Percentiles rank a stretch among this genome's conserved stretches.
phyloP scores from a whole-genome alignment of 225 moss, liverwort and hornwort species.

The Polytrichum formosum region DNA sequence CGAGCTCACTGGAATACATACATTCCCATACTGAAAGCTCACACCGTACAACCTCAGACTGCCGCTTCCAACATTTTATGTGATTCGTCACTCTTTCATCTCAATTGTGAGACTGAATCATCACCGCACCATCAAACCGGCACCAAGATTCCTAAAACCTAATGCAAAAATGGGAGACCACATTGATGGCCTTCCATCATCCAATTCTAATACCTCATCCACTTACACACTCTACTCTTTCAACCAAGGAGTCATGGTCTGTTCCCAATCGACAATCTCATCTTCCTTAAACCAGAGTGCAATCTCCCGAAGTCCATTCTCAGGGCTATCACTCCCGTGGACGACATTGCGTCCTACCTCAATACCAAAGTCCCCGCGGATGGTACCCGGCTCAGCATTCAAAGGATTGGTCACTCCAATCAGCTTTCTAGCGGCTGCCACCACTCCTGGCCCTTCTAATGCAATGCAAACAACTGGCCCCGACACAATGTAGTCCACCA shows the following conservation, averaged over 20 bases:
- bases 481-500: conserved; percentile 82
- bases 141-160: no score
- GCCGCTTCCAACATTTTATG: no score
- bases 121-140: no score
- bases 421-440: conserved; percentile 88
- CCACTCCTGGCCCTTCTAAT: conserved; percentile 95
- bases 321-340: conserved; percentile 92
- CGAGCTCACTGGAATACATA: no score
- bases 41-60: no score
- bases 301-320: conserved; percentile 76
- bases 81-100: no score
- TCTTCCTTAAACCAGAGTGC: conserved; percentile 87
- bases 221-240: conserved; percentile 33
- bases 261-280: conserved; percentile 79
- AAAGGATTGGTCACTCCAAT: conserved; percentile 95
- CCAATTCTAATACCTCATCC: no score
- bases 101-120: no score
- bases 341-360: conserved; percentile 82
- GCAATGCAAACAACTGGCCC: conserved; percentile 96
- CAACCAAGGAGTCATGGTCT: conserved; percentile 73
- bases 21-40: no score
- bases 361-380: conserved; percentile 84
- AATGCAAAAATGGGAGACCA: no score
- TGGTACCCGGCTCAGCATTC: conserved; percentile 89
- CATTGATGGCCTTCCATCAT: no score